These are phyloP conservation scores for Sambucus nigra DNA, from an alignment of 129 eudicot species.

Conservation along the genomic window DNA sequence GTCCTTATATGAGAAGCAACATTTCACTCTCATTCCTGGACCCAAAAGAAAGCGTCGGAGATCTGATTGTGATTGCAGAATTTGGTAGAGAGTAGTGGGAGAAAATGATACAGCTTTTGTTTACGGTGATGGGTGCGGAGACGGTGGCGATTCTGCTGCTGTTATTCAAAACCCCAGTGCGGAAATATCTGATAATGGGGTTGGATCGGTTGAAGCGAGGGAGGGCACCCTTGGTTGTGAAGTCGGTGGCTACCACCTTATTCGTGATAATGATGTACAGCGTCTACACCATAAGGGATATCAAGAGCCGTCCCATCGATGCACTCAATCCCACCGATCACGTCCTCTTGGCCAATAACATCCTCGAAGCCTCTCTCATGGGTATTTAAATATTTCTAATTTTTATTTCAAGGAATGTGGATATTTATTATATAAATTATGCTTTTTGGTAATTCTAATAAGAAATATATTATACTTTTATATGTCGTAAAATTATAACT, in stretches of 20 bases:
- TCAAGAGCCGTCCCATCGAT: conserved; percentile 43
- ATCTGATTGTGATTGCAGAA: too few relatives aligned
- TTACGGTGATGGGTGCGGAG: conserved; percentile 36
- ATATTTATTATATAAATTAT: too few relatives aligned
- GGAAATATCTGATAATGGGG: conserved; percentile 45
- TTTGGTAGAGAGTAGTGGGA: too few relatives aligned
- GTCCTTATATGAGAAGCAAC: too few relatives aligned
- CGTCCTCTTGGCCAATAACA: conserved; percentile 33
- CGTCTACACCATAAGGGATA: conserved; percentile 29
- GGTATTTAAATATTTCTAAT: too few relatives aligned
- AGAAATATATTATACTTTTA: too few relatives aligned
- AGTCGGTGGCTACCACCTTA: conserved; percentile 50
- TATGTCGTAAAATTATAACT: too few relatives aligned
- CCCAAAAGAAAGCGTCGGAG: too few relatives aligned
- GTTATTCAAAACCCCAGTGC: conserved; percentile 56
- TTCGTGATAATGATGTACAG: conserved; percentile 45
- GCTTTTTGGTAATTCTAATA: too few relatives aligned
- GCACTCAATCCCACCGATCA: conserved; percentile 64
- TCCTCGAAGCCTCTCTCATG: conserved; percentile 73
- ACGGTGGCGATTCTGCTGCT: conserved; percentile 43
- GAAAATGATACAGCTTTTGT: conserved; percentile 47
- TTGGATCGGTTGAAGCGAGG: conserved; percentile 67
- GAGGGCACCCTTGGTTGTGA: conserved; percentile 49
- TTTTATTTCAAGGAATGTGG: too few relatives aligned
- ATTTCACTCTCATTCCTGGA: too few relatives aligned